These are phyloP conservation scores for Lophiostoma macrostomum DNA, from an alignment of 495 filamentous ascomycete genomes.

Conservation along the genomic window DNA sequence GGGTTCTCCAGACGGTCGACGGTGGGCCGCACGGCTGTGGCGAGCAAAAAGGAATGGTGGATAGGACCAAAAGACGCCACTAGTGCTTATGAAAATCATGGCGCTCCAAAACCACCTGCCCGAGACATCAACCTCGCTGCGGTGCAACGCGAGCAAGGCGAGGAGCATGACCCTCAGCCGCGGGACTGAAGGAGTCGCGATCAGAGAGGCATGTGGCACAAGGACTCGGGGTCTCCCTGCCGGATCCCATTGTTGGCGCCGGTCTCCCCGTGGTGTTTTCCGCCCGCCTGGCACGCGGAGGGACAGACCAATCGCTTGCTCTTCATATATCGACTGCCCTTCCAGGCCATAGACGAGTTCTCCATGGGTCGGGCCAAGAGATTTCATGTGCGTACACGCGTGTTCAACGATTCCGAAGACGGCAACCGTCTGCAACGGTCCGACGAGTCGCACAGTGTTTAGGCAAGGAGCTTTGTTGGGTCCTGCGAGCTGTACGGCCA, in stretches of 20 bases:
- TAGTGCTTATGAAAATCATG: conserved; percentile 18
- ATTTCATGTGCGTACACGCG: background rate
- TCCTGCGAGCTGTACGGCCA: too few species aligned
- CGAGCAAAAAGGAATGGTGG: conserved; percentile 12
- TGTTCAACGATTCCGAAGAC: background rate
- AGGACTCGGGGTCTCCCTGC: background rate
- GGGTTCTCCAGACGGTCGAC: conserved; percentile 25
- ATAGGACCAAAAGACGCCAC: conserved; percentile 20
- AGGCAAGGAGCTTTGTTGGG: too few species aligned
- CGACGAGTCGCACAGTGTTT: too few species aligned
- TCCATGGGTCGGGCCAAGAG: background rate
- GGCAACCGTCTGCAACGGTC: background rate
- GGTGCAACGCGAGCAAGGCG: background rate
- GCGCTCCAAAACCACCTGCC: conserved; percentile 2
- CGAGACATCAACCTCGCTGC: background rate
- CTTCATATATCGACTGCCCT: conserved; percentile 7
- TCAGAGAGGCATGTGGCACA: conserved; percentile 24
- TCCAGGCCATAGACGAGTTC: background rate
- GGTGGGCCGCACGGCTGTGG: conserved; percentile 28
- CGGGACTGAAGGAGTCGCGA: background rate
- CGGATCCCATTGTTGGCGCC: background rate
- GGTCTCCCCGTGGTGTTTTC: conserved; percentile 3
- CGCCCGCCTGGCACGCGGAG: conserved; percentile 16
- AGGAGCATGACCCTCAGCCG: background rate
- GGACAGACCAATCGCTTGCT: background rate